Evolutionary conservation across 1,284 basidiomycete genomes (phyloP).

Genomic region (Rhodotorula sp.): DNA sequence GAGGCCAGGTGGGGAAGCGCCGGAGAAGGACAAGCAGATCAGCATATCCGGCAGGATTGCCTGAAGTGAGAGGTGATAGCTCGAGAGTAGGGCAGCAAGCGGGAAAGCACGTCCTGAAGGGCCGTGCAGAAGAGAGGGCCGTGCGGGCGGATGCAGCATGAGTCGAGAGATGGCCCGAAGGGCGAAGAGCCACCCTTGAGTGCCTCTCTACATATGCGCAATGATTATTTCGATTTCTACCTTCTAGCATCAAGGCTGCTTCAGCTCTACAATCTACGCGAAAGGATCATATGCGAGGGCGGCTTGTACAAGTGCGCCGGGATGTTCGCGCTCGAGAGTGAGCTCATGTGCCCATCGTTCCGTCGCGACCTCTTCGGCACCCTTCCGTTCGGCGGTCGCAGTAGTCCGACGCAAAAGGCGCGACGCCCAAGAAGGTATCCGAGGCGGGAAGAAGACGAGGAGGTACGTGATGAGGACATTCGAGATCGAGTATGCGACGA

Average conservation of each 20-base stretch:
- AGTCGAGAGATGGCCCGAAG: too few relatives aligned
- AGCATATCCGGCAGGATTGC: too few relatives aligned
- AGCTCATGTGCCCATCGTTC: conserved; percentile 25
- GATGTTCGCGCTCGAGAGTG: conserved; percentile 4
- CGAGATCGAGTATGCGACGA: conserved; percentile 29
- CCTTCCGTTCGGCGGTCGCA: neutral
- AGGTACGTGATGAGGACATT: conserved; percentile 34
- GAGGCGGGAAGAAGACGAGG: conserved; percentile 34
- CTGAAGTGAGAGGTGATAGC: too few relatives aligned
- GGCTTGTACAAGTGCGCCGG: neutral
- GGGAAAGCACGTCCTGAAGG: neutral
- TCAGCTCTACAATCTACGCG: neutral
- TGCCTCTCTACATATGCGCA: neutral
- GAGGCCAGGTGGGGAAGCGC: too few relatives aligned
- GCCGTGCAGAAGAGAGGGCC: neutral
- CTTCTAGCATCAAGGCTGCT: neutral
- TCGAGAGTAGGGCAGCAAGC: neutral
- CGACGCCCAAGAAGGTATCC: neutral
- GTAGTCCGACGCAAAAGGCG: neutral
- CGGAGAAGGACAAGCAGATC: too few relatives aligned
- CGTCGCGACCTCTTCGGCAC: conserved; percentile 24
- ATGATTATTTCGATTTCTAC: neutral
- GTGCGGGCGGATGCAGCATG: neutral
- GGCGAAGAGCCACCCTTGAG: too few relatives aligned
- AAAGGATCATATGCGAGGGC: conserved; percentile 5